Evolutionary conservation across 192 early-diverging fungal species (phyloP).

Genomic region (Podila epigama): DNA sequence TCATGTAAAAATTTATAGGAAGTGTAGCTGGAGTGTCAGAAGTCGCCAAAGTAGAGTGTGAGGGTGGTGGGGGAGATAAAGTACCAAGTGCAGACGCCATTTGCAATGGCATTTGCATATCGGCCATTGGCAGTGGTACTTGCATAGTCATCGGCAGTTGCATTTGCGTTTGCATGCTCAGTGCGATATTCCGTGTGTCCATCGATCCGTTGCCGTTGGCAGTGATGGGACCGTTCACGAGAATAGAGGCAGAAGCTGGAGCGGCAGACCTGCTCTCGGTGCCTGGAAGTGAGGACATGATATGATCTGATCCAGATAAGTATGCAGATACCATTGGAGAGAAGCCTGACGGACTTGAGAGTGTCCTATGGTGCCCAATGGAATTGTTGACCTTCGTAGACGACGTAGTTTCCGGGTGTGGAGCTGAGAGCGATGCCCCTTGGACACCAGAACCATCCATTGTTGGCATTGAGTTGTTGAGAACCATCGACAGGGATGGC

Average conservation of each 20-base stretch:
- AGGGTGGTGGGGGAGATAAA: background rate
- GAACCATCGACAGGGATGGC: slow-evolving; percentile 38
- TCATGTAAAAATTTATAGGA: background rate
- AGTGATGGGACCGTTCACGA: background rate
- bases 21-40: background rate
- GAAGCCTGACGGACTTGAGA: background rate
- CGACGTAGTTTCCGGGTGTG: too few species aligned
- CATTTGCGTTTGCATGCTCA: background rate
- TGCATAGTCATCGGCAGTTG: background rate
- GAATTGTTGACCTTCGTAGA: too few species aligned
- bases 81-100: background rate
- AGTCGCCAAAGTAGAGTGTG: background rate
- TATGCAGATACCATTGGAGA: background rate
- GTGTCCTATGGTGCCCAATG: background rate
- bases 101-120: background rate
- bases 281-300: background rate
- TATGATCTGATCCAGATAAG: background rate
- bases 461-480: slow-evolving; percentile 6
- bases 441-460: background rate
- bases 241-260: background rate
- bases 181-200: background rate
- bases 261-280: background rate
- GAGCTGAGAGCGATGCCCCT: background rate
- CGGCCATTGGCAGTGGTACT: background rate
- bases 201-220: background rate